Conservation (phyloP, 2,329 filamentous ascomycete species). For the Diaporthe ampelina region DNA sequence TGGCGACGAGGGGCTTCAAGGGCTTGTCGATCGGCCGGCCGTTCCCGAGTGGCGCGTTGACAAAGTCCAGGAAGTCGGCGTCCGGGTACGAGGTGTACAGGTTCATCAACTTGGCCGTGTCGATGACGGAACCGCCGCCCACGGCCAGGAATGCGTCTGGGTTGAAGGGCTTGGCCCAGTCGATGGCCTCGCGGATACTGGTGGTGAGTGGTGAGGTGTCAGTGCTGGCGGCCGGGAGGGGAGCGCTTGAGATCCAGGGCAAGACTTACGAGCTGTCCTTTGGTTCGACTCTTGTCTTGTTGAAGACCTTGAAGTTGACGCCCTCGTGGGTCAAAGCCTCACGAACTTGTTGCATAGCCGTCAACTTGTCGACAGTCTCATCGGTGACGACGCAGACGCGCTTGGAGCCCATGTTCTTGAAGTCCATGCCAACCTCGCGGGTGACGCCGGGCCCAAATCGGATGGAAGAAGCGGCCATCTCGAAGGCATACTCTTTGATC, state of each 20-base stretch:
- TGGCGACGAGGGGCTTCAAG: conserved; percentile 82
- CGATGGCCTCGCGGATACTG: conserved; percentile 77
- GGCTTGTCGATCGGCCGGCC: conserved; percentile 81
- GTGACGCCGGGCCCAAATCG: conserved; percentile 94
- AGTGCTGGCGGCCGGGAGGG: conserved; percentile 2
- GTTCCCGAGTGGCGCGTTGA: conserved; percentile 93
- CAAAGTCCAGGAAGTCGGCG: conserved; percentile 96
- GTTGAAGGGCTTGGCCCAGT: conserved; percentile 82
- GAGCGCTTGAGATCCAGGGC: conserved; percentile 20
- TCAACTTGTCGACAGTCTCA: conserved; percentile 81
- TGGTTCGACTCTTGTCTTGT: conserved; percentile 86
- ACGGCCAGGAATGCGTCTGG: conserved; percentile 95
- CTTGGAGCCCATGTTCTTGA: conserved; percentile 89
- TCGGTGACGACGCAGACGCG: conserved; percentile 95
- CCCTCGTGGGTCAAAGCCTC: conserved; percentile 85
- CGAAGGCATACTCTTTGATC: conserved; percentile 97
- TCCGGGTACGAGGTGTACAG: conserved; percentile 92
- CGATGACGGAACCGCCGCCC: conserved; percentile 93
- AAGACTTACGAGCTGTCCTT: conserved; percentile 87
- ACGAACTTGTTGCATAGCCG: conserved; percentile 90
- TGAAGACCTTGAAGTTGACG: conserved; percentile 84
- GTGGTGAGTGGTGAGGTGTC: background rate
- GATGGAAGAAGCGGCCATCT: conserved; percentile 97
- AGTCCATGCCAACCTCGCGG: conserved; percentile 97
- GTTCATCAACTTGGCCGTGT: conserved; percentile 99